Evolutionary conservation across 805 yeast genomes (phyloP).

Genomic region (Clavispora fructus): DNA sequence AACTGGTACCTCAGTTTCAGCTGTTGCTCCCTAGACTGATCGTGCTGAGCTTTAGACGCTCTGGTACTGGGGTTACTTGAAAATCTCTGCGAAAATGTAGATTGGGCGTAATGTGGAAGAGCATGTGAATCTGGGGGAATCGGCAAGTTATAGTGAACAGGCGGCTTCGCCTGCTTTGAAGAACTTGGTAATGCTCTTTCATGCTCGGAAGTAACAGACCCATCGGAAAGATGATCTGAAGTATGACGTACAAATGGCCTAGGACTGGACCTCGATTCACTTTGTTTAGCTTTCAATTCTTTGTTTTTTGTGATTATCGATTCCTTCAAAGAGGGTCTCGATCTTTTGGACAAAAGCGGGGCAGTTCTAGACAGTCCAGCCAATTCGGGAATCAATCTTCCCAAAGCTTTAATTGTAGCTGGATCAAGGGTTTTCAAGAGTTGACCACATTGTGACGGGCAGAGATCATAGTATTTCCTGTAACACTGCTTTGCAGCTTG

Average conservation of each 20-base stretch:
- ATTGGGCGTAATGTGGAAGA: conserved; percentile 11
- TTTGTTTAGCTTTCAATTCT: conserved; percentile 26
- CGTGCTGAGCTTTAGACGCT: background rate
- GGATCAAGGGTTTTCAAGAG: conserved; percentile 38
- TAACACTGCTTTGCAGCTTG: conserved; percentile 67
- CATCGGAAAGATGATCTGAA: background rate
- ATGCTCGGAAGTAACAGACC: background rate
- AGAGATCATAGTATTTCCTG: conserved; percentile 60
- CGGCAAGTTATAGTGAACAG: background rate
- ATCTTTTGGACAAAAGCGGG: conserved; percentile 12
- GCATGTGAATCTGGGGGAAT: background rate
- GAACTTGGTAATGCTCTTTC: background rate
- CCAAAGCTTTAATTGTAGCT: conserved; percentile 53
- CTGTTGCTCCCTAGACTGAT: background rate
- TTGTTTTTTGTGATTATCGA: conserved; percentile 41
- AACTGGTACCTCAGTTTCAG: background rate
- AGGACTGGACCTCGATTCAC: conserved; percentile 14
- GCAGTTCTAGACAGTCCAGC: background rate
- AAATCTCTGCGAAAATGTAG: conserved; percentile 8
- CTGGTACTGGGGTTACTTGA: background rate
- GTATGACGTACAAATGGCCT: conserved; percentile 5
- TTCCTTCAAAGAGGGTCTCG: conserved; percentile 45
- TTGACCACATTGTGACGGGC: conserved; percentile 47
- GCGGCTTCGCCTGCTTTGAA: background rate
- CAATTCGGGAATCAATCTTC: conserved; percentile 46